Conservation (phyloP, 2,329 filamentous ascomycete species). For the Exophiala calicioides region DNA sequence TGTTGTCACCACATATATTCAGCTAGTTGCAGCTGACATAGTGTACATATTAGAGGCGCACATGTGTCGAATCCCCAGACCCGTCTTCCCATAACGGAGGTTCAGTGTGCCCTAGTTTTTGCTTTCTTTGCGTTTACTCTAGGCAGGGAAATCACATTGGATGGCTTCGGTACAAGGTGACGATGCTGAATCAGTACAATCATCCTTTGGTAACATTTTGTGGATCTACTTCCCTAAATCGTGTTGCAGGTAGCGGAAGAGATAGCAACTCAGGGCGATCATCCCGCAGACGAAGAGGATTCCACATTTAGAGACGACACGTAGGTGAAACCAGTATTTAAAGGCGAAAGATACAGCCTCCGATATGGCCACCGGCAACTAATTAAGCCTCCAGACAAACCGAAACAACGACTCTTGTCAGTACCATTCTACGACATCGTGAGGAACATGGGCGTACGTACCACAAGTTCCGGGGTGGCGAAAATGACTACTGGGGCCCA, state of each 20-base stretch:
- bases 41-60: neutral
- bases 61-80: neutral
- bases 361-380: neutral
- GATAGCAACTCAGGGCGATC: neutral
- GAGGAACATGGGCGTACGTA: neutral
- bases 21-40: neutral
- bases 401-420: neutral
- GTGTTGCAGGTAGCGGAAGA: neutral
- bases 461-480: neutral
- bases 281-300: neutral
- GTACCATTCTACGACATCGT: neutral
- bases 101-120: too few relatives aligned
- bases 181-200: neutral
- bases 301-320: neutral
- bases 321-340: neutral
- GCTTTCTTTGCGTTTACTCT: neutral
- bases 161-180: neutral
- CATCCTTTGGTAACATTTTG: neutral
- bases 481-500: neutral
- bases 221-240: neutral
- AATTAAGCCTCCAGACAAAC: neutral
- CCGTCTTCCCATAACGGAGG: neutral
- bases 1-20: neutral
- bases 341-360: neutral
- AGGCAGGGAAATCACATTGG: neutral